Evolutionary conservation across 2,329 filamentous ascomycete genomes (phyloP).

Genomic region (Herpotrichia juniperi): DNA sequence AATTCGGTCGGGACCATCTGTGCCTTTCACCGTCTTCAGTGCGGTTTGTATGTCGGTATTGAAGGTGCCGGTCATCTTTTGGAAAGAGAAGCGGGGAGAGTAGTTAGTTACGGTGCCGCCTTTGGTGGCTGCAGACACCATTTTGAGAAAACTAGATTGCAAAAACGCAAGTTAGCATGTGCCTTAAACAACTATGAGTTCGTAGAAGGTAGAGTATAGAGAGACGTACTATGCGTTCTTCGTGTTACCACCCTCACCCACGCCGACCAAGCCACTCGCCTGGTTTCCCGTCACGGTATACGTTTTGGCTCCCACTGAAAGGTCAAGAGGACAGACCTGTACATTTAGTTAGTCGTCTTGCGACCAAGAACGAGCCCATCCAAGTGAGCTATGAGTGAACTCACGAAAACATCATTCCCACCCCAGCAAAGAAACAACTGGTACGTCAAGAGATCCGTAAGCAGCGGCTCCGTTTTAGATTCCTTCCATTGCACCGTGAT

Average conservation of each 20-base stretch:
- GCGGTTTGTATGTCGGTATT: constrained; percentile 52
- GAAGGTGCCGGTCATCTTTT: constrained; percentile 68
- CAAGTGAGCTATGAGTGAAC: neutral
- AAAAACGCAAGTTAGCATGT: neutral
- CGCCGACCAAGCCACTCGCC: constrained; percentile 38
- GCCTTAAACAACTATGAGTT: neutral
- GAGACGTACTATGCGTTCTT: constrained; percentile 62
- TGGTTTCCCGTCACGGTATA: constrained; percentile 51
- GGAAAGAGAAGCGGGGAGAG: constrained; percentile 68
- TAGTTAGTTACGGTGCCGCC: constrained; percentile 64
- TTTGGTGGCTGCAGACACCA: constrained; percentile 61
- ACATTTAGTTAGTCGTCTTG: neutral
- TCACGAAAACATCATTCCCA: constrained; percentile 58
- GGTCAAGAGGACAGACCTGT: constrained; percentile 50
- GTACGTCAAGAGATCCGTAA: constrained; percentile 61
- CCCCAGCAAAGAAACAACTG: constrained; percentile 66
- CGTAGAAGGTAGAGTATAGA: neutral
- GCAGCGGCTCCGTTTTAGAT: constrained; percentile 55
- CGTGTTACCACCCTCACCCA: constrained; percentile 35
- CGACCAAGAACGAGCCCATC: constrained; percentile 9
- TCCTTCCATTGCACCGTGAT: constrained; percentile 65
- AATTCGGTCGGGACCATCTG: constrained; percentile 32
- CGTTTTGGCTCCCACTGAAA: constrained; percentile 49
- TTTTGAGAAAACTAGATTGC: constrained; percentile 43
- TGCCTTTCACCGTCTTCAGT: constrained; percentile 28